These are phyloP conservation scores for Eucalyptus leucophloia DNA, from an alignment of 345 rosid species.

Conservation along the genomic window DNA sequence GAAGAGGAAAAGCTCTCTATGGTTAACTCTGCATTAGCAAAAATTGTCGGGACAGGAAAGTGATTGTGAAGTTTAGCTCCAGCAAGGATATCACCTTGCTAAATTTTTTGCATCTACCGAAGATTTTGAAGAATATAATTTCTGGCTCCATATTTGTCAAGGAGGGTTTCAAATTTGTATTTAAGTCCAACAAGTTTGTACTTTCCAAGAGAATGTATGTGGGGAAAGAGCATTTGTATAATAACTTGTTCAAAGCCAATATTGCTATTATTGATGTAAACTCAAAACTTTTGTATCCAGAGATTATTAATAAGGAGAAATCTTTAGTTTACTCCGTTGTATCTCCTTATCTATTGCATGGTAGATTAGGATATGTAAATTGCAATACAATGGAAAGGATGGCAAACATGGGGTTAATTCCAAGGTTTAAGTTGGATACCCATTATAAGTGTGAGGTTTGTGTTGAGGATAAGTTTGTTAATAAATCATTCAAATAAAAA, in stretches of 20 bases:
- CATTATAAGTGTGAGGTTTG: neutral
- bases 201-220: neutral
- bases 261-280: neutral
- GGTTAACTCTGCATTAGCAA: neutral
- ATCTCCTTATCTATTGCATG: neutral
- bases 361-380: neutral
- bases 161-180: neutral
- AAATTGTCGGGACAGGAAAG: neutral
- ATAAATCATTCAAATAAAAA: neutral
- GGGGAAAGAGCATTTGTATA: neutral
- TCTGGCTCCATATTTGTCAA: neutral
- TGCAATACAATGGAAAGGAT: neutral
- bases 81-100: neutral
- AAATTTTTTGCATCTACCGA: fast-evolving
- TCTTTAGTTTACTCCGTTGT: neutral
- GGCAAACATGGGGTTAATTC: neutral
- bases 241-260: neutral
- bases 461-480: neutral
- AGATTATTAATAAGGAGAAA: neutral
- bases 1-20: neutral
- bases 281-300: neutral
- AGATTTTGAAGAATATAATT: neutral
- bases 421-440: neutral
- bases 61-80: neutral
- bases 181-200: neutral